Evolutionary conservation across 768 basidiomycete genomes (phyloP).

Genomic region (Tricholoma flavovirens): DNA sequence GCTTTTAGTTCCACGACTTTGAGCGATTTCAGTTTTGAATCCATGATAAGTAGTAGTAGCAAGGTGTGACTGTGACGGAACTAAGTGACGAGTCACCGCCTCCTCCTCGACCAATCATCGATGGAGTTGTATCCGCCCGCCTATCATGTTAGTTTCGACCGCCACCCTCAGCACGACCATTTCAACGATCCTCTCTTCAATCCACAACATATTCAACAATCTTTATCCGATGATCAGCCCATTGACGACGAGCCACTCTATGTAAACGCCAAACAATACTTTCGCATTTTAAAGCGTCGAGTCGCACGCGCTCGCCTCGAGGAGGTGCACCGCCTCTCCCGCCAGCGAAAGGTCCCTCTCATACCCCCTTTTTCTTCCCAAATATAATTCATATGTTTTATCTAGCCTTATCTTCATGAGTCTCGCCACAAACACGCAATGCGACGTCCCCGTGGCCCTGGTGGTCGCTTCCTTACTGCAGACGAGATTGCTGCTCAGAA

Average conservation of each 20-base stretch:
- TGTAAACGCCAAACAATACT: conserved; percentile 99
- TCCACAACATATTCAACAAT: conserved; percentile 19
- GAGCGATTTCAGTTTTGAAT: conserved; percentile 47
- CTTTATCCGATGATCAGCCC: conserved; percentile 26
- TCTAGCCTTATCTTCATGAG: conserved; percentile 94
- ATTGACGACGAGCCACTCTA: conserved; percentile 97
- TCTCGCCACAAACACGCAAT: conserved; percentile 98
- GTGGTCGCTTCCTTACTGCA: conserved; percentile 95
- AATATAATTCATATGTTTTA: conserved; percentile 4
- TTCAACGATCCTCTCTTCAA: conserved; percentile 7
- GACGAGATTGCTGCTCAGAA: conserved; percentile 90
- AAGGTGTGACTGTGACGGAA: conserved; percentile 13
- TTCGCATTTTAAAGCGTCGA: conserved; percentile 94
- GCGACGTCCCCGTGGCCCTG: conserved; percentile 93
- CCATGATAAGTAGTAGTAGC: conserved; percentile 25
- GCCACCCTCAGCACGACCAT: conserved; percentile 10
- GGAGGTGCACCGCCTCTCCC: conserved; percentile 88
- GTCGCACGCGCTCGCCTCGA: conserved; percentile 87
- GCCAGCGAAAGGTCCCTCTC: conserved; percentile 77
- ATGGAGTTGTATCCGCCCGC: conserved; percentile 48
- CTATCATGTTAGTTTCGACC: conserved; percentile 40
- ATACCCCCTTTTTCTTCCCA: not conserved
- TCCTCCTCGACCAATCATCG: conserved; percentile 38
- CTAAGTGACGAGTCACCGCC: conserved; percentile 9
- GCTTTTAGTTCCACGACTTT: conserved; percentile 68